Base-by-base conservation (phyloP, 495 filamentous ascomycete genomes). In the Opeltia flavorubescens region DNA sequence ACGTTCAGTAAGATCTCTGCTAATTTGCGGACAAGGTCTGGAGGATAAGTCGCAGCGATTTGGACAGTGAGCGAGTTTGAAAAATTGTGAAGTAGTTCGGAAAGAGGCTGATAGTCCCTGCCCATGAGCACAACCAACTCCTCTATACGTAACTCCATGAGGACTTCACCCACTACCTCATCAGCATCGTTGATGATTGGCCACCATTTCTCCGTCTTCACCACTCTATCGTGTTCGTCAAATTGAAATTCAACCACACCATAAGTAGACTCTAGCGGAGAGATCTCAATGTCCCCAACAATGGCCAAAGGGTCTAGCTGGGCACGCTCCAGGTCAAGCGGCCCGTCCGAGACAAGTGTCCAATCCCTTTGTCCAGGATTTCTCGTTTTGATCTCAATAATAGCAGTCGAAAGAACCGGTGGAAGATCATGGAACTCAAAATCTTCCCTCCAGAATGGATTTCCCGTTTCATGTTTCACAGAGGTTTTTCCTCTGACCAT, bases 391-490 rank as follows among this genome's bases (percentile, higher is more conserved):
- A 98, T 62, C 2, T 89, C 68, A 43, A 98, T 71, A n/a, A 81
- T 84, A 7, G 84, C 74, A 55, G 77, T 84, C 7, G 84, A 88
- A 30, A 93, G 59, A 7, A 84, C 73, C 0, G 85, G 71, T 2
- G 91, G 87, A 13, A 98, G 70, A 62, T 95, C 89, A 33, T 68
- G 66, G 57, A 95, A 95, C 39, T 83, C 77, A 54, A 86, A 89
- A 34, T 89, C 87, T 66, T 96, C 91, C 25, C 88, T 73, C 91
- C 93, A 99, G 53, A 96, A 94, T 0, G 88, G 91, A 56, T 79
- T 86, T 43, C 75, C 77, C 12, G 83, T 89, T 46, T 86, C 83
- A 48, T 74, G 70, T 62, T 89, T 89, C 18, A 84, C 80, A 23
- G 81, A 81, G 8, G 91, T 95, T 50, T 85, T 81, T 13, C 85